These are phyloP conservation scores for Dryas integrifolia DNA, from an alignment of 331 rosid species.

Conservation along the genomic window DNA sequence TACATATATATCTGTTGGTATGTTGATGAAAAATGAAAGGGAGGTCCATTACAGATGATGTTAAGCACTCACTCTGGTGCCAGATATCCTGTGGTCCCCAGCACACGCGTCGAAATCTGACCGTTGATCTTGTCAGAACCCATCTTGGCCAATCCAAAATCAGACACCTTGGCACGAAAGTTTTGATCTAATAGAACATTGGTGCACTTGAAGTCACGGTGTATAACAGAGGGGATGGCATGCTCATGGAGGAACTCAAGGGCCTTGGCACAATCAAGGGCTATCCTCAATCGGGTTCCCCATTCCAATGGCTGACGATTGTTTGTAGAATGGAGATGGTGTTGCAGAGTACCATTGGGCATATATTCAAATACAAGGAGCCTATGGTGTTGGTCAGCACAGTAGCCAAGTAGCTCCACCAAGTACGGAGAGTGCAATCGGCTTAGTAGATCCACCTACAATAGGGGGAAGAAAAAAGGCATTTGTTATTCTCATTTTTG, in stretches of 20 bases:
- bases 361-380: slow-evolving; percentile 70
- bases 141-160: slow-evolving; percentile 85
- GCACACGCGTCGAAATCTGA: slow-evolving; percentile 76
- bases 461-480: slow-evolving; percentile 7
- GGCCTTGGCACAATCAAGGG: slow-evolving; percentile 91
- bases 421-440: slow-evolving; percentile 66
- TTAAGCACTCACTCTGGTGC: slow-evolving; percentile 92
- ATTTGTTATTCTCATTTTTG: slow-evolving; percentile 10
- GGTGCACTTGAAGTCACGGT: slow-evolving; percentile 79
- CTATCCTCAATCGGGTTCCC: slow-evolving; percentile 85
- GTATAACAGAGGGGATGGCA: slow-evolving; percentile 73
- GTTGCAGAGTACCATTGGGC: slow-evolving; percentile 72
- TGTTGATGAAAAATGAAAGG: slow-evolving; percentile 21
- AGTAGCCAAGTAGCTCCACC: slow-evolving; percentile 89
- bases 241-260: slow-evolving; percentile 86
- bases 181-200: slow-evolving; percentile 69
- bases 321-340: slow-evolving; percentile 54
- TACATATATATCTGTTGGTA: slow-evolving; percentile 5
- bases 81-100: slow-evolving; percentile 92
- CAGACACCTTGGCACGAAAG: slow-evolving; percentile 79
- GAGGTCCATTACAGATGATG: slow-evolving; percentile 27
- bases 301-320: slow-evolving; percentile 67
- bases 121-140: slow-evolving; percentile 82
- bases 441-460: slow-evolving; percentile 90
- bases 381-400: slow-evolving; percentile 93